Conservation (phyloP, 1,139 yeast species). For the Blastobotrys ciferrii region DNA sequence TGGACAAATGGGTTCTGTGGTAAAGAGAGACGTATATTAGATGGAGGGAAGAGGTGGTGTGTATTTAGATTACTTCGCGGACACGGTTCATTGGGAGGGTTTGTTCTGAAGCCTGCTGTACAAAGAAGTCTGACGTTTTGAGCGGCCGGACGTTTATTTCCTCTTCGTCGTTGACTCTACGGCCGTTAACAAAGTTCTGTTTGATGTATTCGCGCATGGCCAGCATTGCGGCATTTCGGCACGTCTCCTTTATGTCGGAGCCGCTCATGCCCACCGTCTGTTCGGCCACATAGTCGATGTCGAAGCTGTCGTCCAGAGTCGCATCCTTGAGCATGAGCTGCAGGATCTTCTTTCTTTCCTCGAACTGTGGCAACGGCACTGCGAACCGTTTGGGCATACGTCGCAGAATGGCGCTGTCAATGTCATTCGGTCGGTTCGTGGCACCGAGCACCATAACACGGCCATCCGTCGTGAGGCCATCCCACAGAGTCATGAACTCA, state of each 20-base stretch:
- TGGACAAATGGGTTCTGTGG: too few species aligned
- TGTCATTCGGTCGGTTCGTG: conserved; percentile 87
- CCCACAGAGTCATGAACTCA: conserved; percentile 98
- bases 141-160: conserved; percentile 41
- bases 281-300: conserved; percentile 56
- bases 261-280: conserved; percentile 81
- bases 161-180: conserved; percentile 27
- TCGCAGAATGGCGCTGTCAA: conserved; percentile 87
- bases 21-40: too few species aligned
- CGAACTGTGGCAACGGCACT: conserved; percentile 65
- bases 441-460: conserved; percentile 90
- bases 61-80: conserved; percentile 18
- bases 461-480: conserved; percentile 77
- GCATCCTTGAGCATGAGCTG: conserved; percentile 65
- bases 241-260: conserved; percentile 84
- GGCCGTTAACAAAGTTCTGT: conserved; percentile 34
- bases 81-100: conserved; percentile 28
- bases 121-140: conserved; percentile 39
- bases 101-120: conserved; percentile 28
- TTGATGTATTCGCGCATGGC: conserved; percentile 82
- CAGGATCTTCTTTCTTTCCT: conserved; percentile 70
- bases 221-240: conserved; percentile 88
- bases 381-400: conserved; percentile 91
- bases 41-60: too few species aligned
- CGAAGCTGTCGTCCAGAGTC: conserved; percentile 52